Evolutionary conservation across 1,284 basidiomycete genomes (phyloP), one percentile per base, ranked within the genome.

Genomic region (Pseudozyma hubeiensis): DNA sequence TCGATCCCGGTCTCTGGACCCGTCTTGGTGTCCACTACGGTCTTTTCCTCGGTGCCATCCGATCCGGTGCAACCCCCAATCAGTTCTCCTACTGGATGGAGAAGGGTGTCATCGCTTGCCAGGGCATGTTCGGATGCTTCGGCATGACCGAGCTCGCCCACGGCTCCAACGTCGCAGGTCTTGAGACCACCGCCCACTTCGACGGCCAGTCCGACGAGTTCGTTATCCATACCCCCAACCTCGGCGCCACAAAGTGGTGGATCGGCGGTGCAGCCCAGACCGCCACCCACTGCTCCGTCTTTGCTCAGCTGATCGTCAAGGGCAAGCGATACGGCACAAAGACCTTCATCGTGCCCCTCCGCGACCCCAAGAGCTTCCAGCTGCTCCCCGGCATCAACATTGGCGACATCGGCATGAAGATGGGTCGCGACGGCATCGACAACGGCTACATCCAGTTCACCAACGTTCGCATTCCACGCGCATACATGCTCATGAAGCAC

Each of bases 401-500:
- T 64, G 88, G 88, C 11, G 88, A 89, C 81, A 88, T 89, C 61
- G 88, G 88, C 35, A 88, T 87, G 80, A 88, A 89, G 85, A 88
- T 88, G 88, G 88, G 88, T 35, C 82, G 88, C 37, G 87, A 88
- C 73, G 88, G 88, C 48, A 88, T 88, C 75, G 82, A 83, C 75
- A 83, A 83, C 45, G 81, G 81, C 39, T 81, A 82, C 72, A 78
- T 81, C 59, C 84, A 87, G 64, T 88, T 89, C 83, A 88, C 88
- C 64, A 85, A 88, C 64, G 88, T 88, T 55, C 86, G 88, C 59
- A 87, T 89, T 17, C 88, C 88, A 8, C 86, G 88, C 55, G 86
- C 87, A 17, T 86, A 86, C 80, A 88, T 89, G 87, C 86, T 89
- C 75, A 89, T 89, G 88, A 88, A 88, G 84, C 87, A 89, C 82